A percentile compares a stretch with the other conserved stretches of the same genome.
phyloP scores from a whole-genome alignment of 2,329 filamentous ascomycete genomes.

The Aschersonia sp. region DNA sequence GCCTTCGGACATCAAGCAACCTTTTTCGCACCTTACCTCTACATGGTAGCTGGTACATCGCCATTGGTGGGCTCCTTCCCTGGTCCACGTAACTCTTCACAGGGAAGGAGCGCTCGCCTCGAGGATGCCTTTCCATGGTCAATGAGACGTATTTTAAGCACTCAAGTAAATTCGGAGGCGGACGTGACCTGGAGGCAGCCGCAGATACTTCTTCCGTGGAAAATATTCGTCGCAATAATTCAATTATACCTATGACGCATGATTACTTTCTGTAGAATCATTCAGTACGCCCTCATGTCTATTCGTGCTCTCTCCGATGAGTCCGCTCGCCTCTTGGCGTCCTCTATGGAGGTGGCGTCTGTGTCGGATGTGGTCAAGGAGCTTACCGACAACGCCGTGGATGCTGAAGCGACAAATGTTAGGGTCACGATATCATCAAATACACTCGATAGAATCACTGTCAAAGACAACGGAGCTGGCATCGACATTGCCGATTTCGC shows the following conservation, averaged over 20 bases:
- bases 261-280: background rate
- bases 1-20: no score
- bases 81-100: no score
- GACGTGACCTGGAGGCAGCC: no score
- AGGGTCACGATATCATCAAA: constrained; percentile 51
- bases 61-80: no score
- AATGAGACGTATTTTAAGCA: no score
- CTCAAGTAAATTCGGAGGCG: no score
- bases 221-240: background rate
- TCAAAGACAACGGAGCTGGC: constrained; percentile 61
- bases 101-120: no score
- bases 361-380: constrained; percentile 57
- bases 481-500: constrained; percentile 49
- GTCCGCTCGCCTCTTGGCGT: constrained; percentile 42
- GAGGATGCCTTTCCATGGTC: no score
- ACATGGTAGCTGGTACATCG: no score
- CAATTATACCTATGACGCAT: background rate
- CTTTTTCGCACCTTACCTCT: no score
- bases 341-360: constrained; percentile 44
- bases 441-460: constrained; percentile 53
- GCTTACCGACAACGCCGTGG: constrained; percentile 63
- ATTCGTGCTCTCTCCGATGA: constrained; percentile 34
- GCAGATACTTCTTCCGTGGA: background rate
- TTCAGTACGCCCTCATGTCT: constrained; percentile 20
- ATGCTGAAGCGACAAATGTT: constrained; percentile 53